Conservation (phyloP, 2,329 filamentous ascomycete species). For the Zymoseptoria tritici region DNA sequence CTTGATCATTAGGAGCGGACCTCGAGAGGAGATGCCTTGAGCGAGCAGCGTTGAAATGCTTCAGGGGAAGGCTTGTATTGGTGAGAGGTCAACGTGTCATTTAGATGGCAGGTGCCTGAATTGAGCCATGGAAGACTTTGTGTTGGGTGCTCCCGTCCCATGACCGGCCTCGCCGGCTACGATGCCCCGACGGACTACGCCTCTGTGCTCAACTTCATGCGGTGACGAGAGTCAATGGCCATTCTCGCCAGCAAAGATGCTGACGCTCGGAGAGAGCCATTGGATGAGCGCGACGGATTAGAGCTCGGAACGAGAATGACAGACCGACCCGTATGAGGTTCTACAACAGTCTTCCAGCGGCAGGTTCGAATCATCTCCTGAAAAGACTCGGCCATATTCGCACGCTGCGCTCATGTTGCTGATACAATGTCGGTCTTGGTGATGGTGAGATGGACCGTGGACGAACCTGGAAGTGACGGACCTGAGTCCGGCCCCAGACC, state of each 20-base stretch:
- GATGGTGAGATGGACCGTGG: no score
- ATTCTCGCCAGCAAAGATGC: no score
- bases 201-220: not conserved
- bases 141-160: slow-evolving; percentile 15
- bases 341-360: no score
- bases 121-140: slow-evolving; percentile 3
- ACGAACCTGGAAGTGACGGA: no score
- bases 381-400: no score
- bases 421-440: no score
- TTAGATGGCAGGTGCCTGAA: not conserved
- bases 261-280: not conserved
- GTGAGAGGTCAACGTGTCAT: not conserved
- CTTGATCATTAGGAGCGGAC: not conserved
- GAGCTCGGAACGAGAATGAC: not conserved
- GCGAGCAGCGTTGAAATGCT: not conserved
- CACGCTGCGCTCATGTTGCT: no score
- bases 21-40: not conserved
- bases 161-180: slow-evolving; percentile 14
- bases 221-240: slow-evolving; percentile 31
- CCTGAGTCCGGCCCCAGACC: no score
- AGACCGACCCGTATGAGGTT: no score
- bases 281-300: not conserved
- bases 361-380: no score
- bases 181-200: slow-evolving; percentile 11
- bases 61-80: not conserved